phyloP scores from a whole-genome alignment of 2,329 filamentous ascomycete genomes.

The Bipolaris sorokiniana region DNA sequence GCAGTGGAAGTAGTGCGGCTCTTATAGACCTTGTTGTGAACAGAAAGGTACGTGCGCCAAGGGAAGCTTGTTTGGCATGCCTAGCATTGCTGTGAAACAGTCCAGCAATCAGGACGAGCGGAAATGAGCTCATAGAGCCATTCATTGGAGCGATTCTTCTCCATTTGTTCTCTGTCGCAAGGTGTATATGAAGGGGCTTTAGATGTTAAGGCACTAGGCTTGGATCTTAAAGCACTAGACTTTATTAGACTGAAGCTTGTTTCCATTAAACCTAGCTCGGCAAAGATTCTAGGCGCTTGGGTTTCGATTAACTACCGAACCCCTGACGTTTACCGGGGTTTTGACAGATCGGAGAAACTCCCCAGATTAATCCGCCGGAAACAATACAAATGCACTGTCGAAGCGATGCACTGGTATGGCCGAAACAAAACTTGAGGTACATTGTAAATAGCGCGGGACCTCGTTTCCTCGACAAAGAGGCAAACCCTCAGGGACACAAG shows the following conservation, averaged over 20 bases:
- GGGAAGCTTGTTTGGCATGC: conserved; percentile 4
- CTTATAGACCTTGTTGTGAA: conserved; percentile 10
- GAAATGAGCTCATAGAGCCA: conserved; percentile 3
- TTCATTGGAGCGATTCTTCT: conserved; percentile 12
- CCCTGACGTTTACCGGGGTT: conserved; percentile 16
- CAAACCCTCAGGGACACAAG: not conserved
- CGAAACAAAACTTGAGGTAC: not conserved
- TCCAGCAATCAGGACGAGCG: conserved; percentile 12
- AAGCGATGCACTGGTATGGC: not conserved
- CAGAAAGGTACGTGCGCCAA: conserved; percentile 8
- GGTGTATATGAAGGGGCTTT: conserved; percentile 5
- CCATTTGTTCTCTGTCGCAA: conserved; percentile 11
- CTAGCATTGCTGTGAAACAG: conserved; percentile 5
- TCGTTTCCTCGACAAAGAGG: not conserved
- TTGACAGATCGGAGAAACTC: conserved; percentile 9
- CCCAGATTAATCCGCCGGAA: conserved; percentile 3
- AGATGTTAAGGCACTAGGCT: not conserved
- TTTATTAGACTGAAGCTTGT: conserved; percentile 15
- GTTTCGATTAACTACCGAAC: conserved; percentile 8
- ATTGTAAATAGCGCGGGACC: not conserved
- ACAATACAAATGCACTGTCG: not conserved
- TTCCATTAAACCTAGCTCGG: conserved; percentile 16
- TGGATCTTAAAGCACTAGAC: not conserved
- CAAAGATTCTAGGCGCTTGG: conserved; percentile 1
- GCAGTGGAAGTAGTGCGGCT: not conserved